A percentile compares a stretch with the other conserved stretches of the same genome.
These are phyloP conservation scores for Filobasidium wieringae DNA, from an alignment of 768 basidiomycete genomes.

Conservation along the genomic window DNA sequence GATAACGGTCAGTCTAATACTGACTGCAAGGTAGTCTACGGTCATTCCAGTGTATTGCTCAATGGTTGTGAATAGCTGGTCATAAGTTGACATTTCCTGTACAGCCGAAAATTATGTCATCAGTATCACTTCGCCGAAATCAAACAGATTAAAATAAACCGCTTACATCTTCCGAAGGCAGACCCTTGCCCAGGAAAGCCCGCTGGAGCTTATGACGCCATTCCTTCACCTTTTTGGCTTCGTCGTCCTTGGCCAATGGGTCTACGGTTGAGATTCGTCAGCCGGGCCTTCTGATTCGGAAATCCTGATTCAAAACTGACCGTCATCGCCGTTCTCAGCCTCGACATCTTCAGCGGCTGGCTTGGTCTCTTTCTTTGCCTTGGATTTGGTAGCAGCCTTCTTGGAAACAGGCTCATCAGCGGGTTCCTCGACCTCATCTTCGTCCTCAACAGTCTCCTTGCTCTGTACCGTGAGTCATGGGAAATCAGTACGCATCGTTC, in stretches of 20 bases:
- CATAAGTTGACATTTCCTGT: constrained; percentile 66
- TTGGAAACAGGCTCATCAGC: constrained; percentile 6
- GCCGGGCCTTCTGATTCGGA: neutral
- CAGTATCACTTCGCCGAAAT: neutral
- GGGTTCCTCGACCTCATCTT: neutral
- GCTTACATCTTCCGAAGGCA: constrained; percentile 57
- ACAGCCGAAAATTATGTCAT: constrained; percentile 6
- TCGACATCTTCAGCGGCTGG: neutral
- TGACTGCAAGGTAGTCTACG: constrained; percentile 57
- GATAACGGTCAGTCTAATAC: constrained; percentile 23
- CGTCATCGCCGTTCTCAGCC: neutral
- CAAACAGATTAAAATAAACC: constrained; percentile 11
- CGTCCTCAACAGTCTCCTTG: constrained; percentile 4
- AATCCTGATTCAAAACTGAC: neutral
- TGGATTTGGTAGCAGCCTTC: constrained; percentile 7
- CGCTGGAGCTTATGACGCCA: constrained; percentile 91
- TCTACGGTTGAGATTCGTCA: neutral
- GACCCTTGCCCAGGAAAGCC: constrained; percentile 52
- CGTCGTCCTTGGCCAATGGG: constrained; percentile 44
- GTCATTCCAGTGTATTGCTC: constrained; percentile 66
- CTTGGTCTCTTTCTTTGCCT: constrained; percentile 9
- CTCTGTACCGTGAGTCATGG: neutral
- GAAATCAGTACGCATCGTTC: neutral
- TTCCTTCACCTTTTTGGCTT: constrained; percentile 65
- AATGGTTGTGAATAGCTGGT: constrained; percentile 61